phyloP scores from a whole-genome alignment of 2,329 filamentous ascomycete genomes.

The Claviceps pazoutovae region DNA sequence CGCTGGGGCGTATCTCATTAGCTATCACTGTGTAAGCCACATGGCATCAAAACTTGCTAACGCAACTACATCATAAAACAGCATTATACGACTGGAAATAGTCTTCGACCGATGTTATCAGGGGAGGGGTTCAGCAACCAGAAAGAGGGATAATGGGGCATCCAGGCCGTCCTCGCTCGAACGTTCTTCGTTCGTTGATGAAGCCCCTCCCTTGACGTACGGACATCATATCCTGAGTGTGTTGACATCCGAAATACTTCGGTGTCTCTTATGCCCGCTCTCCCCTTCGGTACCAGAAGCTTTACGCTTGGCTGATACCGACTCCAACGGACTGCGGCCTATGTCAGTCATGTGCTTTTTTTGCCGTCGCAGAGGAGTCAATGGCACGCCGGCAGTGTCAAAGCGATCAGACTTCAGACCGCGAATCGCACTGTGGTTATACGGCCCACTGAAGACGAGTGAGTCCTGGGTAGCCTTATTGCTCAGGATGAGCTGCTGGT shows the following conservation, averaged over 20 bases:
- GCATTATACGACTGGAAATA: conserved; percentile 28
- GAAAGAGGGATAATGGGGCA: too few species aligned
- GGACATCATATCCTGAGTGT: conserved; percentile 28
- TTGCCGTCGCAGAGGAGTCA: conserved; percentile 51
- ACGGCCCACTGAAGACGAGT: conserved; percentile 45
- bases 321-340: conserved; percentile 35
- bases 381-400: conserved; percentile 50
- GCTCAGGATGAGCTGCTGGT: conserved; percentile 45
- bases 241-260: conserved; percentile 45
- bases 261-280: conserved; percentile 38
- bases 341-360: conserved; percentile 33
- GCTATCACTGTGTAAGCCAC: neutral
- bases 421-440: conserved; percentile 45
- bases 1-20: too few species aligned
- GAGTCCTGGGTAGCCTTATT: conserved; percentile 48
- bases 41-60: neutral
- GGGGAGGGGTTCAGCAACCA: too few species aligned
- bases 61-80: neutral
- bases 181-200: conserved; percentile 11
- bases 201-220: neutral
- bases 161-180: conserved; percentile 34
- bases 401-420: conserved; percentile 54
- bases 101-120: conserved; percentile 1
- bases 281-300: conserved; percentile 28
- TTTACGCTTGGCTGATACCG: conserved; percentile 40